Evolutionary conservation across 2,329 filamentous ascomycete genomes (phyloP).

Genomic region (Cercospora citrullina): DNA sequence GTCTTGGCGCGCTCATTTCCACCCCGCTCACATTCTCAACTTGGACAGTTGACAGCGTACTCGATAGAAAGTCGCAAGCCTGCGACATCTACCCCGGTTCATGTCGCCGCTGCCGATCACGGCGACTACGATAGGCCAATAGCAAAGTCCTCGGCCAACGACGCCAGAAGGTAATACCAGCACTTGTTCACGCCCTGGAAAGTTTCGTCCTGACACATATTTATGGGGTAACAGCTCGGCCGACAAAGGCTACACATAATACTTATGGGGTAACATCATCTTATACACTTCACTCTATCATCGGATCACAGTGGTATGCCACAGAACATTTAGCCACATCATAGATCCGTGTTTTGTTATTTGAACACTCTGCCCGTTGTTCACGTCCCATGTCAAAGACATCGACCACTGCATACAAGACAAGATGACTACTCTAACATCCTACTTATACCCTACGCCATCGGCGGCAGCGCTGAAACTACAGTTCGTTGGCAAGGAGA

Average conservation of each 20-base stretch:
- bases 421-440: constrained; percentile 20
- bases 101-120: not conserved
- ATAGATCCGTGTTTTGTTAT: not conserved
- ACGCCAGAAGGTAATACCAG: not conserved
- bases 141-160: not conserved
- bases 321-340: not conserved
- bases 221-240: constrained; percentile 9
- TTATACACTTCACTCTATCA: not conserved
- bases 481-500: constrained; percentile 59
- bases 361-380: not conserved
- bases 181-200: not conserved
- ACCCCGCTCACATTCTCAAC: not conserved
- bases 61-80: not conserved
- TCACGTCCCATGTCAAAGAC: not conserved
- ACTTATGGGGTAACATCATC: constrained; percentile 15
- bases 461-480: constrained; percentile 38
- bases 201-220: constrained; percentile 2
- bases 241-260: constrained; percentile 3
- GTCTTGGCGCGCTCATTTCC: constrained; percentile 1
- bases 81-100: not conserved
- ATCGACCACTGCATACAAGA: not conserved
- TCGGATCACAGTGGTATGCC: not conserved
- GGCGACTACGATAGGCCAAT: not conserved
- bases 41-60: not conserved
- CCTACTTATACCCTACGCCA: constrained; percentile 37